These are phyloP conservation scores for Pseudogymnoascus sp. DNA, from an alignment of 2,329 filamentous ascomycete genomes.

Conservation along the genomic window DNA sequence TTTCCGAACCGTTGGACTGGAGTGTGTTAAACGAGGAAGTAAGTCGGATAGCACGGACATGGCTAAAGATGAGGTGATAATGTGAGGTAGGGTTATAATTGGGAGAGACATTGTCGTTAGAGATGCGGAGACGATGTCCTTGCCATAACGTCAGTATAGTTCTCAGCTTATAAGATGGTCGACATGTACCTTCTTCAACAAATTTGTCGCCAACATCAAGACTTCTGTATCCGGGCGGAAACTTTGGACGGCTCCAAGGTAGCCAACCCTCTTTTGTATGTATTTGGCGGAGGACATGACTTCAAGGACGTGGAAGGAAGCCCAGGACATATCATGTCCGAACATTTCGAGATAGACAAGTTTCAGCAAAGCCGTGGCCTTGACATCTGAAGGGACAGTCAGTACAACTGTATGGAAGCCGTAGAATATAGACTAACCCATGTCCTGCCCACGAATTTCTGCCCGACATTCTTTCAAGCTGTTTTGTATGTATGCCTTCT, in stretches of 20 bases:
- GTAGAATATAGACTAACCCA: constrained; percentile 53
- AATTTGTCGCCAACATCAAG: constrained; percentile 92
- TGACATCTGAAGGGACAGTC: constrained; percentile 59
- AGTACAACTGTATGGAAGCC: constrained; percentile 11
- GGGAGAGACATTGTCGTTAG: constrained; percentile 78
- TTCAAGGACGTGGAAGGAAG: constrained; percentile 94
- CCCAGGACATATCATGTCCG: constrained; percentile 99
- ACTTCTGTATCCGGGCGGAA: constrained; percentile 95
- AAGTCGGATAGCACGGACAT: constrained; percentile 84
- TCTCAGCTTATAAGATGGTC: neutral
- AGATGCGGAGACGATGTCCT: constrained; percentile 68
- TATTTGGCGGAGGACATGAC: constrained; percentile 98
- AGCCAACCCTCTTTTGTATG: constrained; percentile 90
- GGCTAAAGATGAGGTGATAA: constrained; percentile 87
- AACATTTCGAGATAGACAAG: constrained; percentile 98
- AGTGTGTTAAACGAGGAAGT: constrained; percentile 79
- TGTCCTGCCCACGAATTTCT: constrained; percentile 88
- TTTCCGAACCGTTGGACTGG: constrained; percentile 78
- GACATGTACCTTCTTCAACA: constrained; percentile 74
- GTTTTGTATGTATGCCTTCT: constrained; percentile 91
- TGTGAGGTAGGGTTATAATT: constrained; percentile 83
- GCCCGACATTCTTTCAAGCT: constrained; percentile 90
- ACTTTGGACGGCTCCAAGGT: constrained; percentile 90
- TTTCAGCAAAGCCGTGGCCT: constrained; percentile 92
- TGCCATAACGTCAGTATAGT: constrained; percentile 19